Conservation (phyloP, 2,329 filamentous ascomycete genomes). For the Anthostomella pinea region DNA sequence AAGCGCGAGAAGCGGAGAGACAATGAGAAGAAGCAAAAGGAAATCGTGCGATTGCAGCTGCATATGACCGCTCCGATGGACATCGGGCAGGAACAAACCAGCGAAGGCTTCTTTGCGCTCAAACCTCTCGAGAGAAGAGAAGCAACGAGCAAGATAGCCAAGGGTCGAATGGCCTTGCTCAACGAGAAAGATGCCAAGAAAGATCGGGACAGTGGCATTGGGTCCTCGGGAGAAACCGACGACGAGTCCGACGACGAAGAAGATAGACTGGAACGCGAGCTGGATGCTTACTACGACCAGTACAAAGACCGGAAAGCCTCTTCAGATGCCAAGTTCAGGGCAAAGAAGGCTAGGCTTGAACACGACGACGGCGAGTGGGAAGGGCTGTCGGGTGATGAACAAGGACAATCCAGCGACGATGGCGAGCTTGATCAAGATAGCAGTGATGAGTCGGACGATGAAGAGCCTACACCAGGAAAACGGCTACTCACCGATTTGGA, state of each 20-base stretch:
- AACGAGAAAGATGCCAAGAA: constrained; percentile 55
- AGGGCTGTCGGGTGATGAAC: constrained; percentile 70
- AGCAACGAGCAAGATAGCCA: constrained; percentile 64
- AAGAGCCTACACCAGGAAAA: constrained; percentile 45
- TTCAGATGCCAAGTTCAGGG: constrained; percentile 80
- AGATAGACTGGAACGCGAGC: constrained; percentile 77
- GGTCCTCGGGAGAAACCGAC: constrained; percentile 53
- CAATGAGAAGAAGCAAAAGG: constrained; percentile 91
- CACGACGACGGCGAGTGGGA: constrained; percentile 89
- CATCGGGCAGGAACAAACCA: constrained; percentile 87
- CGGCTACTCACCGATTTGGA: constrained; percentile 62
- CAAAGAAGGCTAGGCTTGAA: constrained; percentile 82
- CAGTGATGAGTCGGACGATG: constrained; percentile 60
- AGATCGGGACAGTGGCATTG: constrained; percentile 58
- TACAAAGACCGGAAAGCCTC: constrained; percentile 80
- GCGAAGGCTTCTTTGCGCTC: constrained; percentile 83
- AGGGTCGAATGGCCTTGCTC: constrained; percentile 74
- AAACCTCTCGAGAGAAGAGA: constrained; percentile 77
- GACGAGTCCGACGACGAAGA: constrained; percentile 73
- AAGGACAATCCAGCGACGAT: constrained; percentile 57
- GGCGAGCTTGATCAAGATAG: constrained; percentile 60
- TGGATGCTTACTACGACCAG: constrained; percentile 83
- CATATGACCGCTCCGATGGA: constrained; percentile 96
- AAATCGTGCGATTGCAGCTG: constrained; percentile 94
- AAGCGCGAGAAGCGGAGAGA: constrained; percentile 82